Base-by-base conservation (phyloP, 306 rosid species). In the Medicago truncatula region DNA sequence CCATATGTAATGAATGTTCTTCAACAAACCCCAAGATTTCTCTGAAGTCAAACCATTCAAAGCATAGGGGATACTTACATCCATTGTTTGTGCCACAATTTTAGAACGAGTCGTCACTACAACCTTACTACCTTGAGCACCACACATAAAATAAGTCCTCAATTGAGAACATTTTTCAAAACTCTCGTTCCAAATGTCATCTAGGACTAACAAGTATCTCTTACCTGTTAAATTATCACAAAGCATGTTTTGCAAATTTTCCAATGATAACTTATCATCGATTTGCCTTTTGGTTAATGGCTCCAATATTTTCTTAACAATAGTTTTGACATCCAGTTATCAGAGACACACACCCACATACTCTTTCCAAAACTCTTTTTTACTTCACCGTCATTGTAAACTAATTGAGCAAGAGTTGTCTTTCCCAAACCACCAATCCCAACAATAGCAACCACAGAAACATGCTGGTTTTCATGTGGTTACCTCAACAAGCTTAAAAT, bases 371-470 rank as follows among this genome's bases (percentile, higher is more conserved):
- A 65, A 0, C 3, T 0, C 0, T 5, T 18, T 17, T 18, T 7
- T 2, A 43, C 38, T 43, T 20, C 56, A 1, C 0, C 11, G 6
- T 43, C 56, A 20, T 67, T 67, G 9, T 67, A 67, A 2, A 67
- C 39, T 2, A 47, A 20, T 46, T 44, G 81, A 57, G 76, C 76
- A 11, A 77, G 52, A 39, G 76, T 38, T 7, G 76, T 77, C 36
- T 77, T 77, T 5, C 81, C 81, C 14, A 78, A 58, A 28, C 81
- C 81, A 13, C 63, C 78, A 46, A 75, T 75, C 11, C 78, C 78
- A 62, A 62, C 63, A 62, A 75, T 75, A 64, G 75, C 41, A 69
- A 68, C 14, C 0, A 11, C 4, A 0, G 81, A 58, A 31, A 46
- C 52, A 67, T 58, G 58, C 18, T 44, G 36, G 6, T 8, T 59